Evolutionary conservation across 2,329 filamentous ascomycete genomes (phyloP), one percentile per base, ranked within the genome.

Genomic region (Gliomastix tumulicola): DNA sequence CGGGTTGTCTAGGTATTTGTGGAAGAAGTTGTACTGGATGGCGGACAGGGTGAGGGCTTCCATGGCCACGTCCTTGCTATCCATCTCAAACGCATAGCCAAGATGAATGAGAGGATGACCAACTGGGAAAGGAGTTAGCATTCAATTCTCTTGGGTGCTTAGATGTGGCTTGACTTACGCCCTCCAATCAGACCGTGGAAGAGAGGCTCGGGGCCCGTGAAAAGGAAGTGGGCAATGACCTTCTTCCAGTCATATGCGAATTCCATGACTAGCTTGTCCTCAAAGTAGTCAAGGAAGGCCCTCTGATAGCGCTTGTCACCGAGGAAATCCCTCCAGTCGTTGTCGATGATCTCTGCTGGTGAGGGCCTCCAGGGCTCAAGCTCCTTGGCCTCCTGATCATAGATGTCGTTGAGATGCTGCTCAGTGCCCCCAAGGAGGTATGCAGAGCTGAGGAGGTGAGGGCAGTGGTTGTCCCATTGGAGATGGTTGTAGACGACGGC

Each of bases 71-170:
- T 94, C 90, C 40, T 82, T 84, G 48, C 76, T 92, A 43, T 85
- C 77, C 49, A 97, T 71, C 64, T 98, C 90, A 53, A 84, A 90
- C 9, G 88, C 92, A 55, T 94, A 96, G n/a, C 80, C 89, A 3
- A 98, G 72, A 51, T 97, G 92, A 40, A 97, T 92, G n/a, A 97
- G 68, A 2, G 90, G 86, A 50, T 96, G 87, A 15, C 84, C 90
- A 42, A 95, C 85, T 90, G 41, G 53, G 38, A 57, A 49, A 21
- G n/a, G n/a, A n/a, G n/a, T n/a, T n/a, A n/a, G n/a, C n/a, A n/a
- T n/a, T n/a, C n/a, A n/a, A n/a, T n/a, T n/a, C n/a, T n/a, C n/a
- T n/a, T n/a, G n/a, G n/a, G n/a, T n/a, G n/a, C n/a, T n/a, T n/a
- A n/a, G n/a, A n/a, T n/a, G 17, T 3, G 17, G 18, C 7, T 35